phyloP scores from a whole-genome alignment of 2,329 filamentous ascomycete species.

The Beauveria sp. region DNA sequence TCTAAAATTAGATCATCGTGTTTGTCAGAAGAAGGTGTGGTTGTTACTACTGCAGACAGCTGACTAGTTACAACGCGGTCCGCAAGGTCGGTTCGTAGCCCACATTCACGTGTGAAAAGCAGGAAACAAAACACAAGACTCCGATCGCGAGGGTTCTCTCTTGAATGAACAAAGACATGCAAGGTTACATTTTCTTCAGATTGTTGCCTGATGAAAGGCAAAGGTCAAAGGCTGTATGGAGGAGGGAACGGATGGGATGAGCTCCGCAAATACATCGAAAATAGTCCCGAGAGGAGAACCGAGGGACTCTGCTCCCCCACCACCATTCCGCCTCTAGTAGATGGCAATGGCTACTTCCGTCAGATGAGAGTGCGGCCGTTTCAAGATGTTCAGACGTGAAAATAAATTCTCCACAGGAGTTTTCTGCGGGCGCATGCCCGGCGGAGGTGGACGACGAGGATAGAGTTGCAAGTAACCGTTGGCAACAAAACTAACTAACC shows the following conservation, averaged over 20 bases:
- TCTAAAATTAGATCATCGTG: neutral
- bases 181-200: neutral
- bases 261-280: slow-evolving; percentile 2
- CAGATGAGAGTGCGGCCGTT: neutral
- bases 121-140: no score
- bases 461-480: no score
- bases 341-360: neutral
- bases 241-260: neutral
- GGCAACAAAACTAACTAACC: no score
- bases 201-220: neutral
- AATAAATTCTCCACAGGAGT: neutral
- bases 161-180: neutral
- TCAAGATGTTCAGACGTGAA: neutral
- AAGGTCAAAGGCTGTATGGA: neutral
- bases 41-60: neutral
- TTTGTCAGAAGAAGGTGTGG: neutral
- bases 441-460: no score
- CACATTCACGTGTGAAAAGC: no score
- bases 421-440: neutral
- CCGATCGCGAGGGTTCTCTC: no score
- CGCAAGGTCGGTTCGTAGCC: no score
- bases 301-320: neutral
- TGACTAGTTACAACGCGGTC: neutral
- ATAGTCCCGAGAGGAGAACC: neutral
- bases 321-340: neutral